These are phyloP conservation scores for Teratosphaeria pseudoeucalypti DNA, from an alignment of 2,329 filamentous ascomycete genomes.

Conservation along the genomic window DNA sequence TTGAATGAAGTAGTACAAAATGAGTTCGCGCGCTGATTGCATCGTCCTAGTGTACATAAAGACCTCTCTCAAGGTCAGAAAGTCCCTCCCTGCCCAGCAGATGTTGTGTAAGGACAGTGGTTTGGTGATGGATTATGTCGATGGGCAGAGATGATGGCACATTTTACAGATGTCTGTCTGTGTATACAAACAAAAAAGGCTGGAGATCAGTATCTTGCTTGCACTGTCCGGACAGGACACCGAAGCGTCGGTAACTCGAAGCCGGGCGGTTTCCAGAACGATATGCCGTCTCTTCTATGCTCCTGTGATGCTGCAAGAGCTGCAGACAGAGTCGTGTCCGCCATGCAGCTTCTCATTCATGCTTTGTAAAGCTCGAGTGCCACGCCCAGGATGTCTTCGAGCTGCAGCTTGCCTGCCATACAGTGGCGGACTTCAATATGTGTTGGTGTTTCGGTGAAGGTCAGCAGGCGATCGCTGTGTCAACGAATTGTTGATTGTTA, in stretches of 20 bases:
- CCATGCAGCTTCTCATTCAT: neutral
- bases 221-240: neutral
- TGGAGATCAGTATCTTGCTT: neutral
- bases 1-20: neutral
- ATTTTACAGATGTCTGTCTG: neutral
- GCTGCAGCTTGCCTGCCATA: neutral
- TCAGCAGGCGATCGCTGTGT: neutral
- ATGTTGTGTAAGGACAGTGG: neutral
- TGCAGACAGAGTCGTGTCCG: neutral
- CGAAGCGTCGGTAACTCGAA: neutral
- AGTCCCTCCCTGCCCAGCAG: neutral
- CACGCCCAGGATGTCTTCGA: neutral
- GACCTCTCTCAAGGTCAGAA: neutral
- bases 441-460: neutral
- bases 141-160: neutral
- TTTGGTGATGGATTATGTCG: neutral
- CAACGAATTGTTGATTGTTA: neutral
- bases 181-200: neutral
- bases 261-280: neutral
- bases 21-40: neutral
- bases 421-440: neutral
- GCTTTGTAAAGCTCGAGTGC: neutral
- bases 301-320: neutral
- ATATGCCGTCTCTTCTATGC: neutral
- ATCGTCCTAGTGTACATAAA: neutral